phyloP scores from a whole-genome alignment of 148 eudicot genomes.

The Rhododendron griersonianum region DNA sequence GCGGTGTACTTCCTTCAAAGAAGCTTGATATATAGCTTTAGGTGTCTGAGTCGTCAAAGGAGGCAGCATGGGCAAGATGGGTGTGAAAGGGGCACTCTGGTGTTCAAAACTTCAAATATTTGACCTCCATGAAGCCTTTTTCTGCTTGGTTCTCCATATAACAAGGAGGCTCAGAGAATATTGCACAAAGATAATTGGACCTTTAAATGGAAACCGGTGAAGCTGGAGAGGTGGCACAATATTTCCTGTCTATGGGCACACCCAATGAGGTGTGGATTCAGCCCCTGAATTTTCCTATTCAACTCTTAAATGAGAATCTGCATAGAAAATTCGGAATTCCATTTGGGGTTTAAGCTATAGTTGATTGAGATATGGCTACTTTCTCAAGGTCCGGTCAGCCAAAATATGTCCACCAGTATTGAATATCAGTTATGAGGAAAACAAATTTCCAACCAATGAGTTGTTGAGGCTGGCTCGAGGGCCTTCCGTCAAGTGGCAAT shows the following conservation, averaged over 20 bases:
- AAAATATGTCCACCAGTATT: neutral
- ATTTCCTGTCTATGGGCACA: neutral
- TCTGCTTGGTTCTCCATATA: neutral
- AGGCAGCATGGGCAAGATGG: neutral
- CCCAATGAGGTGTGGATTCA: neutral
- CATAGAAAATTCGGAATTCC: neutral
- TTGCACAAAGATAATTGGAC: neutral
- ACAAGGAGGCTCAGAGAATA: neutral
- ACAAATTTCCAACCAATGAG: neutral
- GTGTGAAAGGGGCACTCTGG: neutral
- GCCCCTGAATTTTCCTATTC: neutral
- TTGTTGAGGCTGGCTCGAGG: neutral
- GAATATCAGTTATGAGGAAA: neutral
- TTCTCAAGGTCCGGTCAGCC: neutral
- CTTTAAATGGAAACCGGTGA: neutral
- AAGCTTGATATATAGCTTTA: neutral
- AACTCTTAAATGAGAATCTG: neutral
- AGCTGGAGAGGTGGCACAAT: neutral
- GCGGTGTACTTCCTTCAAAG: neutral
- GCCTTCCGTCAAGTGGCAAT: neutral
- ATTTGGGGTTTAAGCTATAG: neutral
- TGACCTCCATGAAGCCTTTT: neutral
- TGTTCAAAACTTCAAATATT: neutral
- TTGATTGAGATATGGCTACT: neutral
- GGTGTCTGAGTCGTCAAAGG: neutral